Conservation (phyloP, 2,329 filamentous ascomycete species). For the Ramularia collo-cygni region DNA sequence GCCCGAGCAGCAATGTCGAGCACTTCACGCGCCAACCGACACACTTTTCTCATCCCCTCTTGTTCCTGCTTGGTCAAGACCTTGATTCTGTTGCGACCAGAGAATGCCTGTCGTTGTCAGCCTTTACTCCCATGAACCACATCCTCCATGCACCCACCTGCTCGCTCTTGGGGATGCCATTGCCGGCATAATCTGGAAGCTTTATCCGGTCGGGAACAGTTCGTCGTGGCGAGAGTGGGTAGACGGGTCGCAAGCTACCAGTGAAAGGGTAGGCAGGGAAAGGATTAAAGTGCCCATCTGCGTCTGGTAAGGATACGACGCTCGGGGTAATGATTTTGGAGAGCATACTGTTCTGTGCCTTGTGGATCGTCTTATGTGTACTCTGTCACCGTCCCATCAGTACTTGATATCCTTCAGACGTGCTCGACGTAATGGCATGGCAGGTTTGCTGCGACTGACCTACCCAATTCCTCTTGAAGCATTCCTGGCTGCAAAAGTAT, state of each 20-base stretch:
- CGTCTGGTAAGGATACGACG: constrained; percentile 81
- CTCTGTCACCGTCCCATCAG: constrained; percentile 45
- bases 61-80: constrained; percentile 73
- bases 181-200: constrained; percentile 79
- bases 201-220: constrained; percentile 72
- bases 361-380: constrained; percentile 78
- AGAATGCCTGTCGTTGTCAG: constrained; percentile 35
- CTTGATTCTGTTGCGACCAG: constrained; percentile 70
- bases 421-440: not conserved
- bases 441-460: constrained; percentile 17
- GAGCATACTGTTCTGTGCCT: constrained; percentile 63
- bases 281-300: constrained; percentile 82
- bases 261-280: constrained; percentile 83
- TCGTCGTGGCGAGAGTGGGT: constrained; percentile 60
- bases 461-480: constrained; percentile 99
- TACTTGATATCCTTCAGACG: constrained; percentile 1
- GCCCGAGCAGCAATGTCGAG: constrained; percentile 84
- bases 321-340: constrained; percentile 70
- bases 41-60: constrained; percentile 89
- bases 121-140: not conserved
- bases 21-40: constrained; percentile 78
- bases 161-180: constrained; percentile 66
- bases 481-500: constrained; percentile 97
- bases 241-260: constrained; percentile 71
- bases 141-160: constrained; percentile 49